These are phyloP conservation scores for Colletotrichum brevisporum DNA, from an alignment of 2,329 filamentous ascomycete genomes.

Conservation along the genomic window DNA sequence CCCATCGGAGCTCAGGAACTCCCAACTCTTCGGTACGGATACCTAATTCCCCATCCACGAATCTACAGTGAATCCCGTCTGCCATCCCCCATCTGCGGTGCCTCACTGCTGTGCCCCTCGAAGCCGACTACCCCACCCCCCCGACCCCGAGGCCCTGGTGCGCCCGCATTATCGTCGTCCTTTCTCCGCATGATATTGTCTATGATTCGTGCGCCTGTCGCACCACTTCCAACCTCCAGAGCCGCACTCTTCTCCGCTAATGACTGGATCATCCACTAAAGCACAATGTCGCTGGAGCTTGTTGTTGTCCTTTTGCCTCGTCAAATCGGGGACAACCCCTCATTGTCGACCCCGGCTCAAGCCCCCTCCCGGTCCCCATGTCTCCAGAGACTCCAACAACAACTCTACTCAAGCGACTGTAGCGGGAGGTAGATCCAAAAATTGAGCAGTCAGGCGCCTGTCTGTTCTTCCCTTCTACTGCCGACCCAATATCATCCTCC, in stretches of 20 bases:
- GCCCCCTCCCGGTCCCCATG: neutral
- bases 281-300: neutral
- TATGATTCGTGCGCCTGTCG: conserved; percentile 39
- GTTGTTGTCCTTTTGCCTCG: no score
- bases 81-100: neutral
- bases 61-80: conserved; percentile 17
- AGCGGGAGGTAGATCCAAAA: conserved; percentile 23
- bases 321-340: conserved; percentile 16
- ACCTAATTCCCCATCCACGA: neutral
- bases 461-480: conserved; percentile 21
- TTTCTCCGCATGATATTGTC: conserved; percentile 28
- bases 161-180: conserved; percentile 29
- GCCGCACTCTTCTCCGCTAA: conserved; percentile 18
- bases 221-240: conserved; percentile 18
- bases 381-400: neutral
- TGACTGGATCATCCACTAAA: neutral
- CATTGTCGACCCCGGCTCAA: neutral
- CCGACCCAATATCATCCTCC: conserved; percentile 24
- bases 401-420: conserved; percentile 11
- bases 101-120: conserved; percentile 12
- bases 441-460: conserved; percentile 16
- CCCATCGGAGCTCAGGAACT: neutral
- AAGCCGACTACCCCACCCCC: conserved; percentile 28
- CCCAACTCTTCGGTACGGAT: neutral
- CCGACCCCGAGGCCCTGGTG: conserved; percentile 16